These are phyloP conservation scores for Aspergillus unguis DNA, from an alignment of 2,329 filamentous ascomycete genomes.

Conservation along the genomic window DNA sequence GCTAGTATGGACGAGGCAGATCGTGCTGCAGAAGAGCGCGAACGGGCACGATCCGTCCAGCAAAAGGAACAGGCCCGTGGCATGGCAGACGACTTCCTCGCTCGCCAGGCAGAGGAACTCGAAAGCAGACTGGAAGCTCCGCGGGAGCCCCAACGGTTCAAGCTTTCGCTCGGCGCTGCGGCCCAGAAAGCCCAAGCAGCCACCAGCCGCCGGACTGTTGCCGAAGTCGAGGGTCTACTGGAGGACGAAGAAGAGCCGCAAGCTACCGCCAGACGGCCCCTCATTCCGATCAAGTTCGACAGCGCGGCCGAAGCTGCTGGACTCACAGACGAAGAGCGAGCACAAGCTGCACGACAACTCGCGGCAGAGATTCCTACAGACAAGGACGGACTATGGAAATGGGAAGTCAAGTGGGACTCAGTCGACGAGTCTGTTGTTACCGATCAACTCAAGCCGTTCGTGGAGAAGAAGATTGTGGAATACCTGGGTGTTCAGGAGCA, in stretches of 20 bases:
- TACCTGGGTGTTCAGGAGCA: conserved; percentile 95
- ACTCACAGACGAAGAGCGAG: conserved; percentile 83
- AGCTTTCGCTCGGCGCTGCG: conserved; percentile 85
- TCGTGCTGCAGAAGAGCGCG: conserved; percentile 71
- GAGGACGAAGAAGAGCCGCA: conserved; percentile 91
- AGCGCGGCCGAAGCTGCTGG: conserved; percentile 61
- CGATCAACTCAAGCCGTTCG: conserved; percentile 87
- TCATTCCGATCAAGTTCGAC: conserved; percentile 81
- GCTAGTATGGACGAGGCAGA: conserved; percentile 76
- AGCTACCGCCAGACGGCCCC: conserved; percentile 65
- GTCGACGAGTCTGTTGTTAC: conserved; percentile 76
- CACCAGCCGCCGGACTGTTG: conserved; percentile 71
- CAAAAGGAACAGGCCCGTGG: conserved; percentile 75
- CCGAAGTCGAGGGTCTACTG: conserved; percentile 88
- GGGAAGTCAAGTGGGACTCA: conserved; percentile 88
- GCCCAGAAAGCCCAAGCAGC: conserved; percentile 67
- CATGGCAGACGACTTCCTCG: conserved; percentile 87
- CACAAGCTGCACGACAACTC: conserved; percentile 74
- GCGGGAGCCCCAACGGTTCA: conserved; percentile 71
- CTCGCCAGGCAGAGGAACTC: conserved; percentile 76
- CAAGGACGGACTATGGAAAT: conserved; percentile 84
- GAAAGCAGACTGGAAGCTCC: conserved; percentile 45
- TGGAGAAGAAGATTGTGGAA: conserved; percentile 97
- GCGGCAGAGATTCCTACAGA: conserved; percentile 88
- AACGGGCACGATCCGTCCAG: conserved; percentile 65